Evolutionary conservation across 2,329 filamentous ascomycete species (phyloP), one percentile per base, ranked within the genome.

Genomic region (Myriosclerotinia scirpicola): DNA sequence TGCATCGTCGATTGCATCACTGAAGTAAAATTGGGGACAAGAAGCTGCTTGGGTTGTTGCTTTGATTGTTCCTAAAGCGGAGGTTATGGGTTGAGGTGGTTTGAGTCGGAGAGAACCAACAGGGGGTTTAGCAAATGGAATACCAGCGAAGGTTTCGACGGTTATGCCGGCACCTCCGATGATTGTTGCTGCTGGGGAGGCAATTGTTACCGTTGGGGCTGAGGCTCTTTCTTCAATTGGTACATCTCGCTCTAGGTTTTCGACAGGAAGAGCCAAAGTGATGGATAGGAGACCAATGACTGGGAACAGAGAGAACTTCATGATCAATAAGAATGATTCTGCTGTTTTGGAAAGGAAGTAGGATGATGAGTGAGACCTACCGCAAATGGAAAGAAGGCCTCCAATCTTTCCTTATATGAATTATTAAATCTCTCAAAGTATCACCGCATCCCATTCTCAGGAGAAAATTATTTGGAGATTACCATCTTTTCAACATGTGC

Each of bases 71-170:
- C 89, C 90, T 0, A 91, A 77, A 0, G 81, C 72, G 5, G 80
- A 77, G 8, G 81, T 85, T 20, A 91, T 78, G 9, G 83, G 80
- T 73, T 87, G 82, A 0, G 91, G 91, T 8, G 89, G 88, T 74
- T 84, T 88, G 44, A 95, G 83, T 20, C 91, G 87, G 34, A 92
- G 80, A 3, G 81, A 76, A 0, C 88, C 90, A 0, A 84, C 81
- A 0, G 91, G 91, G 1, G 90, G 83, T 69, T 91, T 81, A 2
- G 90, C 90, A 73, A 87, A 95, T 3, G 90, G 91, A 66, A 95
- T 91, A 30, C 88, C 90, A 54, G 69, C 69, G 79, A 91, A 93
- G 38, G 81, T 84, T 67, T 93, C 90, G 30, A 92, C 82, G 5
- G 42, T 55, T 30, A n/a, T 42, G 4, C 58, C 66, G 12, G 65